Evolutionary conservation across 2,329 filamentous ascomycete genomes (phyloP).

Genomic region (Monosporascus sp.): DNA sequence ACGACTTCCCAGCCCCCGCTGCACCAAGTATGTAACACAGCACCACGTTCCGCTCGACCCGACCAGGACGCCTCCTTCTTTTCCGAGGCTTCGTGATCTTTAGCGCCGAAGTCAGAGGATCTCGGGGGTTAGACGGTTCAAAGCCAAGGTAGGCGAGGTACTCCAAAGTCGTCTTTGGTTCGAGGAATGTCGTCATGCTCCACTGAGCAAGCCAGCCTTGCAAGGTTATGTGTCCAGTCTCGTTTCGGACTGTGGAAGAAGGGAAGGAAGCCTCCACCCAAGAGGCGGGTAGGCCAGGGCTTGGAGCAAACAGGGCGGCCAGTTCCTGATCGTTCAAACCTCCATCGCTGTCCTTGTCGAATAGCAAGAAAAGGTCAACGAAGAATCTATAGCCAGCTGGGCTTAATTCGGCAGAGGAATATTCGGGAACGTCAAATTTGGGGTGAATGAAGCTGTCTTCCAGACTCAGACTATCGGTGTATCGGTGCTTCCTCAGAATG

Average conservation of each 20-base stretch:
- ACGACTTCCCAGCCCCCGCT: conserved; percentile 82
- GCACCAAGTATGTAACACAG: conserved; percentile 89
- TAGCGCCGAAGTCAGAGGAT: conserved; percentile 74
- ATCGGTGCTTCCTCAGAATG: conserved; percentile 89
- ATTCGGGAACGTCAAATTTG: conserved; percentile 89
- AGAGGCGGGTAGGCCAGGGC: conserved; percentile 78
- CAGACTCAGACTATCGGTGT: conserved; percentile 89
- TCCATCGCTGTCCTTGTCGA: conserved; percentile 96
- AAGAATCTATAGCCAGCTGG: conserved; percentile 96
- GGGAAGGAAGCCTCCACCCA: conserved; percentile 91
- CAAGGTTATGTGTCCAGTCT: conserved; percentile 89
- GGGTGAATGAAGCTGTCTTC: conserved; percentile 89
- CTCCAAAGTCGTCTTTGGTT: conserved; percentile 89
- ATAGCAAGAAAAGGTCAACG: conserved; percentile 89
- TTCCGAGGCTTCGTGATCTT: conserved; percentile 93
- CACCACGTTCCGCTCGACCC: conserved; percentile 91
- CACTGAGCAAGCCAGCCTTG: conserved; percentile 98
- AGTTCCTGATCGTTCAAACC: conserved; percentile 84
- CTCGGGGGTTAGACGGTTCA: conserved; percentile 71
- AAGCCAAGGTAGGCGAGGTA: conserved; percentile 97
- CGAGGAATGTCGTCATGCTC: conserved; percentile 99
- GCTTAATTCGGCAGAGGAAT: conserved; percentile 87
- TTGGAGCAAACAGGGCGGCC: conserved; percentile 82
- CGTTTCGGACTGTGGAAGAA: conserved; percentile 88
- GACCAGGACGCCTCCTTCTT: conserved; percentile 70